Evolutionary conservation across 2,329 filamentous ascomycete genomes (phyloP).

Genomic region (Pseudocercospora musae): DNA sequence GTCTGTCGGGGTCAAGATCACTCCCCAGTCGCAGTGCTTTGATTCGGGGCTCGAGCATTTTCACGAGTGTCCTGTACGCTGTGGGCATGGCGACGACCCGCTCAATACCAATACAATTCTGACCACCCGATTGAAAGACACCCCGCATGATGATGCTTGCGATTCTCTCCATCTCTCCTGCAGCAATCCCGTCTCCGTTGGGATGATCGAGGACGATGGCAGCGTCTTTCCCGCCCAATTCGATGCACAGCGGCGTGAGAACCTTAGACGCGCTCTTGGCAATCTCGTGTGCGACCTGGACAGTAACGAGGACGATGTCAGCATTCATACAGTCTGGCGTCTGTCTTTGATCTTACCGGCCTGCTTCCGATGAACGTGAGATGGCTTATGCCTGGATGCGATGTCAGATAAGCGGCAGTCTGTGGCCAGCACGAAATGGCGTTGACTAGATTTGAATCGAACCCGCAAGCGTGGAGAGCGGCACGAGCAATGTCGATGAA

Average conservation of each 20-base stretch:
- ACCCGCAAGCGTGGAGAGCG: slow-evolving; percentile 77
- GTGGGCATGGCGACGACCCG: slow-evolving; percentile 76
- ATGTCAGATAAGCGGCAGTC: slow-evolving; percentile 75
- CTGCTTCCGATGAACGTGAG: slow-evolving; percentile 95
- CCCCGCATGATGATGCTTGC: slow-evolving; percentile 83
- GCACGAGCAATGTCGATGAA: slow-evolving; percentile 75
- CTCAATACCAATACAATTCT: slow-evolving; percentile 98
- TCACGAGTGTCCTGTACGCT: slow-evolving; percentile 72
- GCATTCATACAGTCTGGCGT: not conserved
- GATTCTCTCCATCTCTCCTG: slow-evolving; percentile 65
- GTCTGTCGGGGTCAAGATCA: slow-evolving; percentile 52
- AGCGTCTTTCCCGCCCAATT: slow-evolving; percentile 93
- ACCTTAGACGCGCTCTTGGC: slow-evolving; percentile 79
- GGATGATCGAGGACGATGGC: slow-evolving; percentile 84
- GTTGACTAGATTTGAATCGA: slow-evolving; percentile 79
- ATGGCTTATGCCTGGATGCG: slow-evolving; percentile 78
- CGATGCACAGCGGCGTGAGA: slow-evolving; percentile 83
- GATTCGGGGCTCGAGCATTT: slow-evolving; percentile 70
- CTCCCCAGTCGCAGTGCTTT: slow-evolving; percentile 72
- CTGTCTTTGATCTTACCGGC: slow-evolving; percentile 42
- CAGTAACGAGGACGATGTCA: not conserved
- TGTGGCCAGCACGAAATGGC: slow-evolving; percentile 83
- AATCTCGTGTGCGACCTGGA: slow-evolving; percentile 71
- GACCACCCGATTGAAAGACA: slow-evolving; percentile 90
- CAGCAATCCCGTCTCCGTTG: slow-evolving; percentile 37